Percentiles rank a stretch among this genome's conserved stretches.
These are phyloP conservation scores for Fusarium nelsonii DNA, from an alignment of 2,329 filamentous ascomycete genomes.

Conservation along the genomic window DNA sequence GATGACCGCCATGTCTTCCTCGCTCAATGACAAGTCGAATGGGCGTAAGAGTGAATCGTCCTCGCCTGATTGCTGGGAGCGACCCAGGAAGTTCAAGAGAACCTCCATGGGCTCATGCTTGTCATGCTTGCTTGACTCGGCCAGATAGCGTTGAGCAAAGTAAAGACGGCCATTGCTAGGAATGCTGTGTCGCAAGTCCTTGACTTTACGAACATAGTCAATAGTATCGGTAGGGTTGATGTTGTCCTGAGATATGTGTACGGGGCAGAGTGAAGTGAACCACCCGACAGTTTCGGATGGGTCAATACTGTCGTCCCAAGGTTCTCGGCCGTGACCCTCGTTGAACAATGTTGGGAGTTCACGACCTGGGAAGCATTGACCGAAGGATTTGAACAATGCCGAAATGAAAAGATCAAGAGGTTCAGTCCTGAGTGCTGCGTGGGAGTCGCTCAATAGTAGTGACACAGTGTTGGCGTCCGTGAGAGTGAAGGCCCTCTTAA, in stretches of 20 bases:
- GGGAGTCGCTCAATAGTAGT: constrained; percentile 42
- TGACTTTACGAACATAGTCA: constrained; percentile 23
- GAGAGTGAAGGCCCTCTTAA: constrained; percentile 13
- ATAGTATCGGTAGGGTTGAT: constrained; percentile 3
- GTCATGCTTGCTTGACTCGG: not conserved
- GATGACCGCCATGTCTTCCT: constrained; percentile 1
- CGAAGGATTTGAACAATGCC: constrained; percentile 52
- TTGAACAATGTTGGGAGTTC: constrained; percentile 54
- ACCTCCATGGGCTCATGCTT: constrained; percentile 29
- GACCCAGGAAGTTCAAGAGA: constrained; percentile 29
- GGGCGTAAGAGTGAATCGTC: not conserved
- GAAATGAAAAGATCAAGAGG: constrained; percentile 57
- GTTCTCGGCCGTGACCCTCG: constrained; percentile 59
- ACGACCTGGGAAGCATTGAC: constrained; percentile 51
- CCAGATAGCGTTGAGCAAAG: constrained; percentile 29
- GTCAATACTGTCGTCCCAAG: constrained; percentile 51
- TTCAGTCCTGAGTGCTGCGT: constrained; percentile 52
- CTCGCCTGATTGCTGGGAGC: constrained; percentile 10
- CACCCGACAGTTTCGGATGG: constrained; percentile 58
- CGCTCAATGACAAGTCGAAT: not conserved
- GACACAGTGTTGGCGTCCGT: constrained; percentile 3
- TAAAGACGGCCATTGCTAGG: constrained; percentile 31
- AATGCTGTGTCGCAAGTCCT: constrained; percentile 23
- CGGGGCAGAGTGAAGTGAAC: constrained; percentile 59
- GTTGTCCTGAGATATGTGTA: constrained; percentile 32